phyloP scores from a whole-genome alignment of 306 rosid genomes.

The Cyamopsis tetragonoloba region DNA sequence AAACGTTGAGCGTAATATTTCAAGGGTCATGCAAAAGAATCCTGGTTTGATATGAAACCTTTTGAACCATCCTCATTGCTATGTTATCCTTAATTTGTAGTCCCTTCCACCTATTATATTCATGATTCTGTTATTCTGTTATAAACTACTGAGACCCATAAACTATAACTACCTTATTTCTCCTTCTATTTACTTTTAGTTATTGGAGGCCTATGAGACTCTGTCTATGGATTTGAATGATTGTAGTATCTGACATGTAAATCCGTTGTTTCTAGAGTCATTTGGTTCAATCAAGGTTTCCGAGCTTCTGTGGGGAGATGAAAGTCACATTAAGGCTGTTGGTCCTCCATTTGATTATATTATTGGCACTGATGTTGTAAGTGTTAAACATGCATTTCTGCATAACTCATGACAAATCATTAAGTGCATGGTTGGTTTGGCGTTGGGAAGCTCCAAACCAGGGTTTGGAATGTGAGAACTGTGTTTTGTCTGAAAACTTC shows the following conservation, averaged over 20 bases:
- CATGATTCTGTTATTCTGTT: no score
- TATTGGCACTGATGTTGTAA: slow-evolving; percentile 92
- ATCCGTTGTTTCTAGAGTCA: slow-evolving; percentile 46
- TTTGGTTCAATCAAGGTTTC: slow-evolving; percentile 83
- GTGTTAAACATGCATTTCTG: slow-evolving; percentile 28
- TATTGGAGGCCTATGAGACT: no score
- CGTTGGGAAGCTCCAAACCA: no score
- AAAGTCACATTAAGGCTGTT: slow-evolving; percentile 70
- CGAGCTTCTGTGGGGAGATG: slow-evolving; percentile 87
- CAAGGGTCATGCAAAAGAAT: slow-evolving; percentile 69
- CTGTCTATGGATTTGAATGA: slow-evolving; percentile 11
- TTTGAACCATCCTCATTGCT: background rate
- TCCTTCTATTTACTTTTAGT: background rate
- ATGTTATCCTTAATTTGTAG: background rate
- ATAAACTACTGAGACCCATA: no score
- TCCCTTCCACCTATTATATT: background rate
- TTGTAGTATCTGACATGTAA: slow-evolving; percentile 22
- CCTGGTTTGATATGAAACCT: slow-evolving; percentile 45
- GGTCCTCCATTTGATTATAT: slow-evolving; percentile 87
- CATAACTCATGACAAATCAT: no score
- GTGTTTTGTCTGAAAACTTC: no score
- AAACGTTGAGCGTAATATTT: slow-evolving; percentile 83
- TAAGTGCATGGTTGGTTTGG: no score
- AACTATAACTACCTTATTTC: no score
- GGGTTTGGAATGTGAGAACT: no score